Conservation (phyloP, 2,329 filamentous ascomycete species). For the Neonectria faginata region DNA sequence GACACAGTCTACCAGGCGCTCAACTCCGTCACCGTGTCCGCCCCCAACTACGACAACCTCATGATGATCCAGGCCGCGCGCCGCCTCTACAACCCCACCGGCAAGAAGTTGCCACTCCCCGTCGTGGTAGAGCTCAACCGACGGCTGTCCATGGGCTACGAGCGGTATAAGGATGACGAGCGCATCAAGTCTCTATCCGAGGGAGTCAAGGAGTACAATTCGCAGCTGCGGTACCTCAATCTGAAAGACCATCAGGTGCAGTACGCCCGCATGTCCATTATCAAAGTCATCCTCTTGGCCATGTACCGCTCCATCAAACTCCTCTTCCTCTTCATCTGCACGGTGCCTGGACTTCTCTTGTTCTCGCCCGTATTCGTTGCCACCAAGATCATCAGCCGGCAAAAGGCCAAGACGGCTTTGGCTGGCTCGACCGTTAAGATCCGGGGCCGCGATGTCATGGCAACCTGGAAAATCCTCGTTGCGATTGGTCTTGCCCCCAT, state of each 20-base stretch:
- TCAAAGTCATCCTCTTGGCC: conserved; percentile 80
- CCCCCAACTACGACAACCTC: conserved; percentile 93
- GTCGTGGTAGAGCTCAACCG: conserved; percentile 95
- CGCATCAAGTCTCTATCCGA: conserved; percentile 81
- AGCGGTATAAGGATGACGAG: conserved; percentile 90
- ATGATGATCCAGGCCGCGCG: conserved; percentile 97
- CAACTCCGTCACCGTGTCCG: conserved; percentile 88
- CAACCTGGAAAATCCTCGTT: conserved; percentile 94
- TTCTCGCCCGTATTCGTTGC: conserved; percentile 91
- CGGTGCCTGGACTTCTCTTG: conserved; percentile 85
- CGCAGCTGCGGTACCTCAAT: conserved; percentile 84
- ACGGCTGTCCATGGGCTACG: conserved; percentile 89
- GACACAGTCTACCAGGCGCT: conserved; percentile 89
- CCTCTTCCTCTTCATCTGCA: conserved; percentile 78
- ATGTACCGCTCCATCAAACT: conserved; percentile 86
- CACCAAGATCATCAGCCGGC: conserved; percentile 83
- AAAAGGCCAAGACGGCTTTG: conserved; percentile 85
- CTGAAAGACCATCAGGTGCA: conserved; percentile 95
- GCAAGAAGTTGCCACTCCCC: conserved; percentile 91
- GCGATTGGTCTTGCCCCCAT: conserved; percentile 84
- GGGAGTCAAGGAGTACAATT: conserved; percentile 87
- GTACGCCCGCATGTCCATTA: conserved; percentile 85
- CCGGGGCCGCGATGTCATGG: conserved; percentile 88
- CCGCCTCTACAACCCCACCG: conserved; percentile 91
- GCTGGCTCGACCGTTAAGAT: conserved; percentile 91